phyloP scores from a whole-genome alignment of 140 eudicot species.

The Cichorium intybus region DNA sequence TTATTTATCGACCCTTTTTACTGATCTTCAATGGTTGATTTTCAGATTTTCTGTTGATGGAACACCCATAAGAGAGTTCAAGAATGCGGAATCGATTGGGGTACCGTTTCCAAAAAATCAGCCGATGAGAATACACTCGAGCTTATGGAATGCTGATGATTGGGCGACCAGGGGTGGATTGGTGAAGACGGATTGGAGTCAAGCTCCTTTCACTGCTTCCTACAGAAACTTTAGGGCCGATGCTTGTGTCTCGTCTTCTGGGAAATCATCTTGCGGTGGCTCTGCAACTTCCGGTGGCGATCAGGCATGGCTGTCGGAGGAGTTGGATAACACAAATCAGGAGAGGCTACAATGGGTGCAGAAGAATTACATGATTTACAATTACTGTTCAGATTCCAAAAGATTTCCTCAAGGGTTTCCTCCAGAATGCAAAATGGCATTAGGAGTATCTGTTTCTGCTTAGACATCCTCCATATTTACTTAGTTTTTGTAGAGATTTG shows the following conservation, averaged over 20 bases:
- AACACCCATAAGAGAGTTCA: conserved; percentile 60
- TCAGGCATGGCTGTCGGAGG: conserved; percentile 18
- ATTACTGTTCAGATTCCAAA: conserved; percentile 49
- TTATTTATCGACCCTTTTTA: too few species aligned
- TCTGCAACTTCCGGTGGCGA: conserved; percentile 8
- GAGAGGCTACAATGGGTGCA: conserved; percentile 38
- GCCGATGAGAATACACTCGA: conserved; percentile 61
- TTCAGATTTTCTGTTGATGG: conserved; percentile 44
- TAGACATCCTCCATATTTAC: background rate
- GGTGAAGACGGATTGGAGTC: conserved; percentile 55
- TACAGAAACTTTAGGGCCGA: conserved; percentile 40
- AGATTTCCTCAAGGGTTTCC: conserved; percentile 30
- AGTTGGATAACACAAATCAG: conserved; percentile 29
- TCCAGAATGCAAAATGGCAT: conserved; percentile 17
- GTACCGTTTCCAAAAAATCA: conserved; percentile 58
- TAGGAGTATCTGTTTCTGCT: background rate
- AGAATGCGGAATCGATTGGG: conserved; percentile 48
- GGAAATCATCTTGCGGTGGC: conserved; percentile 19
- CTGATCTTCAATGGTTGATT: background rate
- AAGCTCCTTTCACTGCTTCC: conserved; percentile 55
- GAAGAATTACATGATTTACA: conserved; percentile 47
- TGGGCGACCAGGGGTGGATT: conserved; percentile 62
- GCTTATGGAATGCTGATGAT: conserved; percentile 68
- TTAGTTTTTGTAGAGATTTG: background rate
- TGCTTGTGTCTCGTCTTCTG: conserved; percentile 29